Evolutionary conservation across 345 rosid species (phyloP).

Genomic region (Gossypium arboreum): DNA sequence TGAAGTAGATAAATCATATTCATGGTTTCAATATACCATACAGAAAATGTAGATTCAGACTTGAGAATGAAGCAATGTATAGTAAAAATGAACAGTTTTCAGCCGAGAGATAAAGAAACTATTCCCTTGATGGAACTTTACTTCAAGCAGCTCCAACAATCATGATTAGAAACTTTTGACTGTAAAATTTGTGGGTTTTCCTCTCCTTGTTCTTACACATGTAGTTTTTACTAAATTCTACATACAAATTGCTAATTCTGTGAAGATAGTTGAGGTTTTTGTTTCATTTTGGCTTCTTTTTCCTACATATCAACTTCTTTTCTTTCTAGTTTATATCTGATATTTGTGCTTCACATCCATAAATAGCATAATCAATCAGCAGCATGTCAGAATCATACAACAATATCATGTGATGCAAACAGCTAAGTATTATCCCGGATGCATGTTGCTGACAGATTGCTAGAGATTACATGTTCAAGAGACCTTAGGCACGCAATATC

Average conservation of each 20-base stretch:
- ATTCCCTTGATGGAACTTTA: slow-evolving; percentile 10
- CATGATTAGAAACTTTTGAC: slow-evolving; percentile 1
- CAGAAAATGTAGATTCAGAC: slow-evolving; percentile 13
- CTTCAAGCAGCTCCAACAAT: not conserved
- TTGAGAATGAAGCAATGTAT: not conserved
- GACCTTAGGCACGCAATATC: not conserved
- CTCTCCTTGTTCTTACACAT: not conserved
- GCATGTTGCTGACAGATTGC: not conserved
- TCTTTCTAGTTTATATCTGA: not conserved
- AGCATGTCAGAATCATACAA: not conserved
- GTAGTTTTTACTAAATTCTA: slow-evolving; percentile 1
- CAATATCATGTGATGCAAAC: not conserved
- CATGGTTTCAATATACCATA: not conserved
- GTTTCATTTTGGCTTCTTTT: not conserved
- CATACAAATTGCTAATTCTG: not conserved
- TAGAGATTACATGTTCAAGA: not conserved
- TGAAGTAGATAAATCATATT: slow-evolving; percentile 2
- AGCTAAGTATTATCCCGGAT: not conserved
- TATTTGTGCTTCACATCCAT: not conserved
- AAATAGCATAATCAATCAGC: not conserved
- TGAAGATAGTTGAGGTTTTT: not conserved
- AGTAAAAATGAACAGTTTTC: not conserved
- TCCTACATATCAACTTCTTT: not conserved
- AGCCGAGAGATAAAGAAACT: not conserved
- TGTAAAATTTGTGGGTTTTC: not conserved